These are phyloP conservation scores for Aphanomyces euteiches DNA, from an alignment of 352 stramenopile genomes.

Conservation along the genomic window DNA sequence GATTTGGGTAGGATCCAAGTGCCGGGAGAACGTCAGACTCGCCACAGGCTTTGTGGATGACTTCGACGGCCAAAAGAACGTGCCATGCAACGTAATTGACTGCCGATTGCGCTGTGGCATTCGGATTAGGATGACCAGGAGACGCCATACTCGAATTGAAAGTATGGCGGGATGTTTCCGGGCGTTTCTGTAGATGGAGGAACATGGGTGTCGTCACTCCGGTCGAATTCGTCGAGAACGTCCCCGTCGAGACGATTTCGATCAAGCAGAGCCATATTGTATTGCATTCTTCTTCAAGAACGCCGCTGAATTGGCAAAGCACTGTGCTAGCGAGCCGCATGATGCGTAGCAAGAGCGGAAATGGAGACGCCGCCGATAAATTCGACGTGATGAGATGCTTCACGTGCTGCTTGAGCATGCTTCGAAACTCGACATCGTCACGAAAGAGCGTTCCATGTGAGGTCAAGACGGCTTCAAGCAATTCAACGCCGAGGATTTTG, in stretches of 20 bases:
- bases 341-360: constrained; percentile 74
- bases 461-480: constrained; percentile 71
- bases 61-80: constrained; percentile 73
- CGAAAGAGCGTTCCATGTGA: constrained; percentile 63
- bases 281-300: constrained; percentile 55
- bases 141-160: no score
- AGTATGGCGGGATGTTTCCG: background rate
- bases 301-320: constrained; percentile 72
- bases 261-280: constrained; percentile 60
- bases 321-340: constrained; percentile 77
- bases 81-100: constrained; percentile 82
- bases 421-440: constrained; percentile 66
- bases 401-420: constrained; percentile 78
- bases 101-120: constrained; percentile 32
- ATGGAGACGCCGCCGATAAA: constrained; percentile 31
- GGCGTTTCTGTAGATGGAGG: constrained; percentile 36
- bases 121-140: constrained; percentile 13
- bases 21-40: constrained; percentile 67
- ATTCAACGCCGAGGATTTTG: constrained; percentile 70
- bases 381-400: constrained; percentile 41
- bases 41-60: constrained; percentile 66
- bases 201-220: constrained; percentile 41
- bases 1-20: constrained; percentile 57
- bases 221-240: constrained; percentile 50
- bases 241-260: constrained; percentile 75